Base-by-base conservation (phyloP, 2,329 filamentous ascomycete species). In the Beauveria sp. region DNA sequence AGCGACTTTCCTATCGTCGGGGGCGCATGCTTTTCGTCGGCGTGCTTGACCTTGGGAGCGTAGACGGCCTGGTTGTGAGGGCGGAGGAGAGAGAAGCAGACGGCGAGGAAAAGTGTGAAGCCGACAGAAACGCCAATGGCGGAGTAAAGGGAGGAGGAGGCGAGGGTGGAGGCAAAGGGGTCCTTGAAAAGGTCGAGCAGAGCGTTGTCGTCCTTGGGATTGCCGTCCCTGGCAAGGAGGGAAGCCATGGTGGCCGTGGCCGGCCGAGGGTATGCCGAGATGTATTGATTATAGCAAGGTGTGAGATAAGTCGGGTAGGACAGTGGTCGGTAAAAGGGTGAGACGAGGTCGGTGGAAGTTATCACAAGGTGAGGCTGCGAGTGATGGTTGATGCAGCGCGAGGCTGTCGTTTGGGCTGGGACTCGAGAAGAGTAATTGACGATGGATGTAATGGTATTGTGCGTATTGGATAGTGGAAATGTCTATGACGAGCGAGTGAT, bases 31-130 rank as follows among this genome's bases (percentile, higher is more conserved):
- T 89, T 91, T 67, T 91, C 87, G 73, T 98, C 93, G 72, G 91
- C 89, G 79, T 97, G 88, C 73, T 96, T 96, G 54, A 96, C 81
- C 73, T 96, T 93, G 46, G 95, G 95, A 3, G 95, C 93, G 76
- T 99, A 99, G 53, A 99, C 91, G 67, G 93, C 84, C 61, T 88
- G 89, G 74, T 98, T 93, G 75, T 93, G 92, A 5, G 95, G 95
- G 64, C 95, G 90, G 61, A 98, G 80, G 68, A 97, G 79, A 65
- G 91, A 96, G 81, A 98, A 99, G 66, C 87, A 76, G 63, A 96
- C 72, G 65, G 91, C 87, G 67, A 96, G 87, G 67, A 87, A 80
- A 65, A 83, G 70, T 9, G 91, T 91, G 70, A 95, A 79, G 61
- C 85, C 89, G 50, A 97, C 72, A 3, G 93, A 96, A 24, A 89